phyloP scores from a whole-genome alignment of 345 rosid species.

The Ailanthus altissimus region DNA sequence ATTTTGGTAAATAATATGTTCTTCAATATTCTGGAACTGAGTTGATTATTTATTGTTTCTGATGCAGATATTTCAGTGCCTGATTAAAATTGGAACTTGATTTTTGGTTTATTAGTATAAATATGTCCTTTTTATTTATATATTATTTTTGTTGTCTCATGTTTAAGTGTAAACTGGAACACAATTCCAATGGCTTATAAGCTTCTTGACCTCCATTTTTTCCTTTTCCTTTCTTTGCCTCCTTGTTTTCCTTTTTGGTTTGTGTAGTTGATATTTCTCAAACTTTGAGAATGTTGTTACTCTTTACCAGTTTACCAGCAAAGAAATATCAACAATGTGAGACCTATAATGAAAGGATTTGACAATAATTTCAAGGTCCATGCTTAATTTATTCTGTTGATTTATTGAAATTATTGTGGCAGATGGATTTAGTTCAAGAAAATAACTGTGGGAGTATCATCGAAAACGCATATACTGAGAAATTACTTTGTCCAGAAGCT shows the following conservation, averaged over 20 bases:
- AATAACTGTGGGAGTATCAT: constrained; percentile 27
- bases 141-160: background rate
- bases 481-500: constrained; percentile 32
- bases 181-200: background rate
- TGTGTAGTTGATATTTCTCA: background rate
- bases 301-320: background rate
- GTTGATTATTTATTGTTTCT: background rate
- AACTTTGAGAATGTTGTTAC: background rate
- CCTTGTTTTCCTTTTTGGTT: background rate
- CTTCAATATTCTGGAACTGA: background rate
- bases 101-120: background rate
- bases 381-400: background rate
- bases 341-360: background rate
- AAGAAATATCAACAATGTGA: background rate
- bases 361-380: background rate
- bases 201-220: no score
- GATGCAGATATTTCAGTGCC: constrained; percentile 1
- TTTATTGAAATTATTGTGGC: constrained; percentile 14
- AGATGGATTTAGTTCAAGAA: constrained; percentile 45
- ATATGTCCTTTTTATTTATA: background rate
- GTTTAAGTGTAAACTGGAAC: background rate
- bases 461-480: constrained; percentile 38
- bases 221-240: background rate
- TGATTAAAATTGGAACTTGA: background rate
- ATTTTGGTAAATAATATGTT: background rate